These are phyloP conservation scores for Drechslerella stenobrocha DNA, from an alignment of 2,329 filamentous ascomycete species.

Conservation along the genomic window DNA sequence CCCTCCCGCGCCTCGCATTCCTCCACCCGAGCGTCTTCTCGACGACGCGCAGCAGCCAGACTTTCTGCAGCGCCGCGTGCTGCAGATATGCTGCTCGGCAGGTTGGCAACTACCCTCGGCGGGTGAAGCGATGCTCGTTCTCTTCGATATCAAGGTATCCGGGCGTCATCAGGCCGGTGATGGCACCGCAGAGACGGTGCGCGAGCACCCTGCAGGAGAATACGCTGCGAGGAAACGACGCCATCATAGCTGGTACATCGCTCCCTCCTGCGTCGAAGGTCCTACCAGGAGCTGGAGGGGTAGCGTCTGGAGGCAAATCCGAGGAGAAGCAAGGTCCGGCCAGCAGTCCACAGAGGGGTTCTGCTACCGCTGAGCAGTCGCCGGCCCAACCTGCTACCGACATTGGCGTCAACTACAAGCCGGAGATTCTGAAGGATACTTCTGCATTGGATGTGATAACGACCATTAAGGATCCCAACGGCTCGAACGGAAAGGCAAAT, in stretches of 20 bases:
- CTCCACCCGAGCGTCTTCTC: slow-evolving; percentile 41
- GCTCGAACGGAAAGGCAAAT: neutral
- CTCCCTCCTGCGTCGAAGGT: slow-evolving; percentile 11
- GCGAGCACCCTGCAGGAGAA: slow-evolving; percentile 28
- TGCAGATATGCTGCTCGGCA: slow-evolving; percentile 36
- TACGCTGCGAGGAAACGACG: slow-evolving; percentile 18
- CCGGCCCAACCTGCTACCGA: slow-evolving; percentile 13
- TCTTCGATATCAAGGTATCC: slow-evolving; percentile 27
- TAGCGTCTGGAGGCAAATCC: neutral
- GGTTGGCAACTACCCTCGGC: slow-evolving; percentile 28
- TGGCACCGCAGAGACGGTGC: slow-evolving; percentile 20
- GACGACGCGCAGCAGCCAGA: slow-evolving; percentile 33
- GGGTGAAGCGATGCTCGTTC: slow-evolving; percentile 38
- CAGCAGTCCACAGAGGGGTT: slow-evolving; percentile 6
- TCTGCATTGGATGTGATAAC: slow-evolving; percentile 36
- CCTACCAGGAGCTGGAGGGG: neutral
- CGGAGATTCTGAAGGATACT: slow-evolving; percentile 20
- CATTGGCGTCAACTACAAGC: slow-evolving; percentile 32
- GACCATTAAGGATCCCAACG: slow-evolving; percentile 14
- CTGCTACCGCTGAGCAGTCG: slow-evolving; percentile 1
- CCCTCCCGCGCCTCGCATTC: slow-evolving; percentile 40
- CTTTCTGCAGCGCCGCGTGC: slow-evolving; percentile 26
- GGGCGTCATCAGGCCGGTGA: slow-evolving; percentile 4
- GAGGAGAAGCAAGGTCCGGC: slow-evolving; percentile 30
- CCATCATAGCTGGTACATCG: slow-evolving; percentile 20